These are phyloP conservation scores for Backusella westeae DNA, from an alignment of 192 early-diverging fungal genomes.

Conservation along the genomic window DNA sequence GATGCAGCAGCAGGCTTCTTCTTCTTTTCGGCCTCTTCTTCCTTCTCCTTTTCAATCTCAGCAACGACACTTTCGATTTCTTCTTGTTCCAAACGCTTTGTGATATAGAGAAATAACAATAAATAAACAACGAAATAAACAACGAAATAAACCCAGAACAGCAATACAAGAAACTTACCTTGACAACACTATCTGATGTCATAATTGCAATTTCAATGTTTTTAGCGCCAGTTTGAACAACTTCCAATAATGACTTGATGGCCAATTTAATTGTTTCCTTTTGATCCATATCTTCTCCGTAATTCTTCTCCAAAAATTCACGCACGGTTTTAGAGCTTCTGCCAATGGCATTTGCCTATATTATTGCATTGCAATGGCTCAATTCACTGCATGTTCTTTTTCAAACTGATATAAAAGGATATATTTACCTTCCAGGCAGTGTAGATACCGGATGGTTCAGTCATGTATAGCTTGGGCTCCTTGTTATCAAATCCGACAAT, in stretches of 20 bases:
- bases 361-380: background rate
- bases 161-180: constrained; percentile 40
- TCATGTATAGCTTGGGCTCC: constrained; percentile 92
- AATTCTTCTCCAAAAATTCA: constrained; percentile 98
- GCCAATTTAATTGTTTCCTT: constrained; percentile 87
- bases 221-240: constrained; percentile 99
- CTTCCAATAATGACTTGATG: constrained; percentile 90
- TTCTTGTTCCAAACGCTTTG: constrained; percentile 60
- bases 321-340: constrained; percentile 95
- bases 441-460: constrained; percentile 98
- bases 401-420: constrained; percentile 47
- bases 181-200: constrained; percentile 69
- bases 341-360: constrained; percentile 90
- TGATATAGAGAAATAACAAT: background rate
- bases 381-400: too few relatives aligned
- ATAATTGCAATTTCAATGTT: constrained; percentile 98
- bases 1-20: constrained; percentile 48
- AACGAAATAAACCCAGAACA: too few relatives aligned
- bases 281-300: constrained; percentile 79
- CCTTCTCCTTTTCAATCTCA: constrained; percentile 88
- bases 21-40: constrained; percentile 83
- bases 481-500: constrained; percentile 91
- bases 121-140: background rate
- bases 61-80: constrained; percentile 75
- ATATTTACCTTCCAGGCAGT: constrained; percentile 87